Evolutionary conservation across 306 rosid genomes (phyloP).

Genomic region (Prunus mira): DNA sequence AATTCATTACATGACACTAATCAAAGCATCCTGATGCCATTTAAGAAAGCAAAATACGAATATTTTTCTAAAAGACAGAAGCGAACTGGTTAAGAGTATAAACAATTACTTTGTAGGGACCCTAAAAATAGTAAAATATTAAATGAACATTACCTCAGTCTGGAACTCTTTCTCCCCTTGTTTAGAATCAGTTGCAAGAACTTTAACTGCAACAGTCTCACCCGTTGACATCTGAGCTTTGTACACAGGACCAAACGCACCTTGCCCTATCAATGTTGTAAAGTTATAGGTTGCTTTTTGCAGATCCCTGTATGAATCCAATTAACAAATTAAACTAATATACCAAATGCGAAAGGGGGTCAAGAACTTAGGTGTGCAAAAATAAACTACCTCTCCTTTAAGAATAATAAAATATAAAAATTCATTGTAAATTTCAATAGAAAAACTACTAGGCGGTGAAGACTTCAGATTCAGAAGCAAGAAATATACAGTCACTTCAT

Average conservation of each 20-base stretch:
- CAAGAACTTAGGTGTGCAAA: constrained; percentile 3
- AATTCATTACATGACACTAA: neutral
- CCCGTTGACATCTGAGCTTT: constrained; percentile 95
- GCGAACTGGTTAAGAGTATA: neutral
- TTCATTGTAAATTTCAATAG: neutral
- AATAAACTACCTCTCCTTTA: neutral
- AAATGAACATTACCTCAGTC: constrained; percentile 63
- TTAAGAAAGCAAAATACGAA: neutral
- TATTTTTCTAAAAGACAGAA: neutral
- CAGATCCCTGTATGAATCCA: constrained; percentile 63
- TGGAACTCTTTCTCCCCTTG: constrained; percentile 98
- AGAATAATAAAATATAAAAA: neutral
- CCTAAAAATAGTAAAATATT: neutral
- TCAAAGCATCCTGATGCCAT: neutral
- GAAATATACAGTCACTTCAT: neutral
- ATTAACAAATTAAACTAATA: constrained; percentile 7
- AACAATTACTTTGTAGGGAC: neutral
- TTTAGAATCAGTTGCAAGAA: constrained; percentile 92
- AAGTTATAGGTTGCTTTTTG: constrained; percentile 90
- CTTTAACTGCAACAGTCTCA: constrained; percentile 90
- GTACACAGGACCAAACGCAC: constrained; percentile 98
- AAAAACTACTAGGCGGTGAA: neutral
- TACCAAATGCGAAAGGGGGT: neutral
- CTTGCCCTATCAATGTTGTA: constrained; percentile 93
- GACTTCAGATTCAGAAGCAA: neutral